Percentiles rank a stretch among this genome's conserved stretches.
Conservation (phyloP, 768 basidiomycete species). For the Amanita subjunquillea region DNA sequence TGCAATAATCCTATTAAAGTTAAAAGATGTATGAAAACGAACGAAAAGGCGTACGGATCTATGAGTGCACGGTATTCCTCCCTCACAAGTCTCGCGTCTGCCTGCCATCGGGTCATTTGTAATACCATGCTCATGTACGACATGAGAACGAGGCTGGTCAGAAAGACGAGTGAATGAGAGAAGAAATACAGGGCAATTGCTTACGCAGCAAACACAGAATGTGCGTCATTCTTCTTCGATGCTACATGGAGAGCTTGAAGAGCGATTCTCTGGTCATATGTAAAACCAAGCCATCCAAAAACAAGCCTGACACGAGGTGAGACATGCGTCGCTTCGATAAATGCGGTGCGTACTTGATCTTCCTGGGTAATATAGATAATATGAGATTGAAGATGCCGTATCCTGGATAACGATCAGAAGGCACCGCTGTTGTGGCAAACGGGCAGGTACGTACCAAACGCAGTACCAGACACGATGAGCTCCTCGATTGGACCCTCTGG, state of each 20-base stretch:
- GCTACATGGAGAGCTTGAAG: constrained; percentile 60
- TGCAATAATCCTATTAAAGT: constrained; percentile 30
- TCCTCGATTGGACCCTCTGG: constrained; percentile 59
- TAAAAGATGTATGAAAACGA: neutral
- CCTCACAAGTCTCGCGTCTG: constrained; percentile 56
- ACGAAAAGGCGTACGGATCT: constrained; percentile 35
- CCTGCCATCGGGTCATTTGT: constrained; percentile 65
- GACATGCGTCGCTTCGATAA: neutral
- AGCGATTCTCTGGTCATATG: constrained; percentile 59
- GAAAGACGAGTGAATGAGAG: neutral
- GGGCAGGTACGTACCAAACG: constrained; percentile 46
- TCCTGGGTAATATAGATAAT: constrained; percentile 65
- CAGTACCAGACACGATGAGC: constrained; percentile 62
- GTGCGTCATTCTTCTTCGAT: constrained; percentile 57
- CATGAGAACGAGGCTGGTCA: constrained; percentile 61
- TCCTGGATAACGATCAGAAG: constrained; percentile 15
- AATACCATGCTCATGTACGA: constrained; percentile 69
- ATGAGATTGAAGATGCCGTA: constrained; percentile 74
- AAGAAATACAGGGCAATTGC: constrained; percentile 12
- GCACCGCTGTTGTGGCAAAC: constrained; percentile 10
- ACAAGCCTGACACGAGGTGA: constrained; percentile 33
- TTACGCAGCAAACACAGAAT: constrained; percentile 69
- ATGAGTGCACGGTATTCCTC: constrained; percentile 56
- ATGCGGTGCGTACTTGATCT: constrained; percentile 40
- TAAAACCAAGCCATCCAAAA: constrained; percentile 71